Base-by-base conservation (phyloP, 495 filamentous ascomycete genomes). In the Bryoglossum gracile region DNA sequence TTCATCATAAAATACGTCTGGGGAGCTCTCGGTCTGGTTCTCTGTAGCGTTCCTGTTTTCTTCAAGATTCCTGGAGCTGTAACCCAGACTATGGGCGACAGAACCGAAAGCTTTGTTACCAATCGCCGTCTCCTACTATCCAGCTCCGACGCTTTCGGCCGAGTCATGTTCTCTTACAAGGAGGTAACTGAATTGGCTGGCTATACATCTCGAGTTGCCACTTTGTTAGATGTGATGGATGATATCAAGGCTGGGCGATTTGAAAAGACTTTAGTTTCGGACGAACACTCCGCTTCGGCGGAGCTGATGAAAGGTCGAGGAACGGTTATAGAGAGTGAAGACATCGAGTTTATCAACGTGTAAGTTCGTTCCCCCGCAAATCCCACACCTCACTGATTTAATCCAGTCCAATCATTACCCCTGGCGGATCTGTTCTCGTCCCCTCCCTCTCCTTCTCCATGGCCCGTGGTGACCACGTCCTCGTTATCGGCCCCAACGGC, bases 1-100 rank as follows among this genome's bases (percentile, higher is more conserved):
- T 98, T 95, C 68, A 86, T 97, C 11, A 91, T 97, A 59, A 98
- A 98, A 68, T 98, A 98, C 60, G 92, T 95, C 70, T 98, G 92
- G 92, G 94, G 94, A 43, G 92, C 92, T 3, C 56, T 98, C 38
- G 92, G 92, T 4, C 75, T 97, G 57, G 66, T 94, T 53, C 81
- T 98, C n/a, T 97, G 94, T 70, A 91, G 89, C 60, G 80, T 95
- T 3, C 92, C 92, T 1, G 91, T 97, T 0, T 98, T 98, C 65
- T 86, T 97, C 73, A 89, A 86, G 68, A 72, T 96, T 3, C 91
- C 92, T 8, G 87, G 86, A 21, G 77, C 79, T 40, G 65, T 70
- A n/a, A 67, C 74, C 3, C 73, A 79, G 54, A 91, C 77, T 44
- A 87, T 89, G 79, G 88, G 87, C 9, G 92, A 97, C 61, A 75